These are phyloP conservation scores for Teratosphaeria viscida DNA, from an alignment of 2,329 filamentous ascomycete species.

Conservation along the genomic window DNA sequence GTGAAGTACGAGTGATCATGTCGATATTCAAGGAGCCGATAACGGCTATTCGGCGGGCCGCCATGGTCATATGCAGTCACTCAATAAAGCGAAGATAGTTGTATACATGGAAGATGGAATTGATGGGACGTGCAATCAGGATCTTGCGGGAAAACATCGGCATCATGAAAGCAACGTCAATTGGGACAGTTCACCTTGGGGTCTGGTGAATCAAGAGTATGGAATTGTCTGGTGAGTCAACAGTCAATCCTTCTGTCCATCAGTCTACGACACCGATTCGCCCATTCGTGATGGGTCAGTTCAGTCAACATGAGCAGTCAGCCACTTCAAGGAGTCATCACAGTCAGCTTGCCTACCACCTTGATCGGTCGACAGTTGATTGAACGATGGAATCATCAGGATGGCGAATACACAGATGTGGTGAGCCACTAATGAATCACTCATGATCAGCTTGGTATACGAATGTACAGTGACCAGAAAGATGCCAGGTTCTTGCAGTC, in stretches of 20 bases:
- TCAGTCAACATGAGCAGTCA: no score
- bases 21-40: conserved; percentile 93
- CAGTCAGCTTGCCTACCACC: no score
- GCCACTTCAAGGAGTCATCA: no score
- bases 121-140: background rate
- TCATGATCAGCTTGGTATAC: background rate
- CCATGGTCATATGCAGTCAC: background rate
- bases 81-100: background rate
- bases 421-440: background rate
- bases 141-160: background rate
- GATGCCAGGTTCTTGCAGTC: background rate
- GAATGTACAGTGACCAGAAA: background rate
- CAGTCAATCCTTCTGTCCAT: no score
- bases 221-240: no score
- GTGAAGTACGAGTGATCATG: conserved; percentile 76
- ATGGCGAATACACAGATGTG: no score
- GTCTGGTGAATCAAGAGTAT: no score
- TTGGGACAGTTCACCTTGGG: no score
- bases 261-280: no score
- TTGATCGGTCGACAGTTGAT: no score
- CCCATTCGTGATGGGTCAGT: no score
- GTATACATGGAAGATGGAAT: background rate
- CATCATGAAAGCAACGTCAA: background rate
- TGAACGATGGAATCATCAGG: no score
- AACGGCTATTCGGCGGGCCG: conserved; percentile 53